Evolutionary conservation across 805 yeast genomes (phyloP), one percentile per base, ranked within the genome.

Genomic region (Wickerhamiella allomyrinae): DNA sequence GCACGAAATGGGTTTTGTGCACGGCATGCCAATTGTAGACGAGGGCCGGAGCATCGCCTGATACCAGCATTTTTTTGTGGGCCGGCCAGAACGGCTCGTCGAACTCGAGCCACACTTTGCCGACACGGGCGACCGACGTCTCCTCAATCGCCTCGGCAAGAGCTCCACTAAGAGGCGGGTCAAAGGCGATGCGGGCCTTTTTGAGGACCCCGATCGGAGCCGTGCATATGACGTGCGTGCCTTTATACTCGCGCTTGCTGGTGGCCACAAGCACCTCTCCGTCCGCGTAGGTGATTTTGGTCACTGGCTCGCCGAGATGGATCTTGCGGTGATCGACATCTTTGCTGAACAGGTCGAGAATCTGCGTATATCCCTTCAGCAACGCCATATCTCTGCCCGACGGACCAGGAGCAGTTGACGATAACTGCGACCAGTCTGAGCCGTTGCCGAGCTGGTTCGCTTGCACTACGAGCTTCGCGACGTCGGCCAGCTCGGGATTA

Each of bases 91-190:
- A 78, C 10, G 70, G 58, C 2, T 56, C 44, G 10, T 71, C 73
- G 56, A 82, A 82, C 54, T 81, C 89, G 46, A 81, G 66, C 1
- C 79, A 63, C 9, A 81, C 74, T 58, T 82, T 82, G 0, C 91
- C 91, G 38, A 82, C 58, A 2, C 77, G 69, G 0, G 86, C 83
- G 53, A 69, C 41, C 22, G 40, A 37, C 7, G 45, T 34, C 20
- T 40, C 24, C 13, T 42, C 35, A 22, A 54, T 33, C 5, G 57
- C 51, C 23, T 41, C 24, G 8, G 10, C 24, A 17, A 55, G 13
- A 20, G 29, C 20, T 3, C 33, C 38, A 20, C 46, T 41, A 6
- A 58, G 45, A 24, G 34, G 31, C 5, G 58, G 57, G 15, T 38
- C 39, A 41, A 55, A 55, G 44, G 42, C 39, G 25, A 53, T 44